These are phyloP conservation scores for Penicillium oxalicum DNA, from an alignment of 2,329 filamentous ascomycete genomes.

Conservation along the genomic window DNA sequence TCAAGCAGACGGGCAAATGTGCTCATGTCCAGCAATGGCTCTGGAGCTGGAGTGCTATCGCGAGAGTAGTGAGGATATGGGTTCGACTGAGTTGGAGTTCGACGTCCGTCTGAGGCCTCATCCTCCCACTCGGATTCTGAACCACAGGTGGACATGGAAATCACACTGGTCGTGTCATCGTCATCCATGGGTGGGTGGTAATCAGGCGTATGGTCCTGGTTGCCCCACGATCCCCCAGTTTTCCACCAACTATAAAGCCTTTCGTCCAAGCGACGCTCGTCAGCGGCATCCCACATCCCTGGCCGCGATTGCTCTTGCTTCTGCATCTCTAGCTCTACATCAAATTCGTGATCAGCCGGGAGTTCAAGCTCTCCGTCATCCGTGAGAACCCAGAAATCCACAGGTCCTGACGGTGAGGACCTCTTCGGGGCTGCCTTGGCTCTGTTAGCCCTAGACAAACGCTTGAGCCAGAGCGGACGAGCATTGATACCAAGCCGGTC, in stretches of 20 bases:
- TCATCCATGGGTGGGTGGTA: conserved; percentile 56
- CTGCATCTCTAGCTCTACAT: conserved; percentile 75
- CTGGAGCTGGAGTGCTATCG: conserved; percentile 50
- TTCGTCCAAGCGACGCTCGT: conserved; percentile 64
- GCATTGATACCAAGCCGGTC: conserved; percentile 54
- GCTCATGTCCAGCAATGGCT: conserved; percentile 58
- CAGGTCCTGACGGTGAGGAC: conserved; percentile 19
- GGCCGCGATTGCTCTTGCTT: conserved; percentile 48
- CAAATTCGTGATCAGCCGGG: conserved; percentile 59
- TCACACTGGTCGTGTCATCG: conserved; percentile 72
- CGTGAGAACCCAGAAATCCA: conserved; percentile 51
- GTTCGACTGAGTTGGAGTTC: conserved; percentile 67
- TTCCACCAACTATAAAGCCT: conserved; percentile 82
- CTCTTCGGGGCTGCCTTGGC: conserved; percentile 13
- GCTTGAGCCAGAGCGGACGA: conserved; percentile 58
- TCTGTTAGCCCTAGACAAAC: conserved; percentile 27
- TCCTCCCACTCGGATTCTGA: conserved; percentile 47
- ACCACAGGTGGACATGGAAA: conserved; percentile 57
- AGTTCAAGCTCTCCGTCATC: conserved; percentile 51
- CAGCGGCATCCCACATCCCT: conserved; percentile 38
- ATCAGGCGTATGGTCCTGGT: conserved; percentile 71
- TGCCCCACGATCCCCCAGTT: conserved; percentile 76
- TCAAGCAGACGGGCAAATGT: conserved; percentile 77
- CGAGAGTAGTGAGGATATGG: conserved; percentile 43
- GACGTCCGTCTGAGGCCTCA: conserved; percentile 44